A percentile compares a stretch with the other conserved stretches of the same genome.
Evolutionary conservation across 164 flowering plant genomes (phyloP).

Genomic region (Vitis cinerea): DNA sequence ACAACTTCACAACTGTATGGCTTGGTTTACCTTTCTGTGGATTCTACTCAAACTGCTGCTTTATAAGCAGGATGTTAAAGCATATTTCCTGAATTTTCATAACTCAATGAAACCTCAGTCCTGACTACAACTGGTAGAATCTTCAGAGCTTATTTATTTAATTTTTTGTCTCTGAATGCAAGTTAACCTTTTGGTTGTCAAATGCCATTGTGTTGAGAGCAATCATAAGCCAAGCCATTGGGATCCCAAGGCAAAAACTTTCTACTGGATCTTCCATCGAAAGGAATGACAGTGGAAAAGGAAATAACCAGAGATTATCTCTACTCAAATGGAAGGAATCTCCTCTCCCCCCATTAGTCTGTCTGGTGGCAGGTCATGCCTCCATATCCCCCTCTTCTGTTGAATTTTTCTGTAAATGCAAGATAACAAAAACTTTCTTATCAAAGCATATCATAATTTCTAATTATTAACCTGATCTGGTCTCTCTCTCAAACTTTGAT

Average conservation of each 20-base stretch:
- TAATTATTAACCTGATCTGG: too few species aligned
- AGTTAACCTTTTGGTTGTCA: conserved; percentile 95
- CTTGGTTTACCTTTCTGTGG: too few species aligned
- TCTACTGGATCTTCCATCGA: conserved; percentile 24
- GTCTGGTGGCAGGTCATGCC: conserved; percentile 94
- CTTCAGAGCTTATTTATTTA: too few species aligned
- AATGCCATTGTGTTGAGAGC: conserved; percentile 81
- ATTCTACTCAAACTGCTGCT: too few species aligned
- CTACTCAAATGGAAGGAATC: conserved; percentile 51
- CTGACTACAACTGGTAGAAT: too few species aligned
- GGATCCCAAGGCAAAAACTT: conserved; percentile 24
- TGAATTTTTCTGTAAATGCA: too few species aligned
- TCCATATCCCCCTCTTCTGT: not conserved
- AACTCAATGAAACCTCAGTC: too few species aligned
- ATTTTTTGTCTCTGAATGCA: conserved; percentile 21
- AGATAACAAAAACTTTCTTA: too few species aligned
- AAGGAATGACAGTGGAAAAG: conserved; percentile 24
- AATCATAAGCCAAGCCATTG: conserved; percentile 47
- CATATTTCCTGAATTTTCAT: too few species aligned
- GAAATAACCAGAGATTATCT: conserved; percentile 24
- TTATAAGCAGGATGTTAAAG: too few species aligned
- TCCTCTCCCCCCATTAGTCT: conserved; percentile 35
- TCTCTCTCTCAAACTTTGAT: conserved; percentile 47
- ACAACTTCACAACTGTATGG: too few species aligned
- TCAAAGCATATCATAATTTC: too few species aligned